These are phyloP conservation scores for Diaporthe sp. DNA, from an alignment of 2,329 filamentous ascomycete genomes.

Conservation along the genomic window DNA sequence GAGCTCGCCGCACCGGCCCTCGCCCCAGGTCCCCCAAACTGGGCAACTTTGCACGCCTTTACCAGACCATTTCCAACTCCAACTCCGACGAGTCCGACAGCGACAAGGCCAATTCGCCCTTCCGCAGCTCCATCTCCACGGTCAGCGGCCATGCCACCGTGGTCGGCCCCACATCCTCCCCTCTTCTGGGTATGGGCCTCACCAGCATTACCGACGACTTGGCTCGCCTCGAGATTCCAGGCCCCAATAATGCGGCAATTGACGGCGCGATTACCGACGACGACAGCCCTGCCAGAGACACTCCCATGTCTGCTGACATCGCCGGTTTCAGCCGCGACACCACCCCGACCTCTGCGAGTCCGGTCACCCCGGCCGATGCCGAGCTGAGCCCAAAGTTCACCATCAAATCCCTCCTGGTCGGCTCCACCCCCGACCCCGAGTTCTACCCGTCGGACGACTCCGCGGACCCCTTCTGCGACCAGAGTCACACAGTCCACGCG, in stretches of 20 bases:
- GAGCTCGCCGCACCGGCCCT: slow-evolving; percentile 29
- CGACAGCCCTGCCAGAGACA: slow-evolving; percentile 38
- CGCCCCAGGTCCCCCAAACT: slow-evolving; percentile 36
- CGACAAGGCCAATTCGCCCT: not conserved
- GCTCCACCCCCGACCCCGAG: slow-evolving; percentile 20
- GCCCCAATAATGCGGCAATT: not conserved
- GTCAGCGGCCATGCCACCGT: not conserved
- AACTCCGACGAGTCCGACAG: slow-evolving; percentile 17
- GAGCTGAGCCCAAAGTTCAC: slow-evolving; percentile 2
- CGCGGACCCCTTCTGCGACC: slow-evolving; percentile 24
- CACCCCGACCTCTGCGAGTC: slow-evolving; percentile 26
- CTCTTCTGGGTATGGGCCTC: slow-evolving; percentile 18
- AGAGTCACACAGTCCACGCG: not conserved
- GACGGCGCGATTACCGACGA: slow-evolving; percentile 26
- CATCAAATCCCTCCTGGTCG: slow-evolving; percentile 1
- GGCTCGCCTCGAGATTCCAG: not conserved
- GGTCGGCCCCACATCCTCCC: slow-evolving; percentile 1
- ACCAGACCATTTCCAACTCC: slow-evolving; percentile 16
- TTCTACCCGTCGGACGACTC: not conserved
- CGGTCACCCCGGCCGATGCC: slow-evolving; percentile 3
- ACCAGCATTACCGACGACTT: slow-evolving; percentile 18
- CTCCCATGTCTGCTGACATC: slow-evolving; percentile 27
- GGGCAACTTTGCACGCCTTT: slow-evolving; percentile 38
- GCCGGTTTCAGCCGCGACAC: slow-evolving; percentile 28
- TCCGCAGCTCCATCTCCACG: not conserved